Base-by-base conservation (phyloP, 192 early-diverging fungal species). In the Coemansia sp. region DNA sequence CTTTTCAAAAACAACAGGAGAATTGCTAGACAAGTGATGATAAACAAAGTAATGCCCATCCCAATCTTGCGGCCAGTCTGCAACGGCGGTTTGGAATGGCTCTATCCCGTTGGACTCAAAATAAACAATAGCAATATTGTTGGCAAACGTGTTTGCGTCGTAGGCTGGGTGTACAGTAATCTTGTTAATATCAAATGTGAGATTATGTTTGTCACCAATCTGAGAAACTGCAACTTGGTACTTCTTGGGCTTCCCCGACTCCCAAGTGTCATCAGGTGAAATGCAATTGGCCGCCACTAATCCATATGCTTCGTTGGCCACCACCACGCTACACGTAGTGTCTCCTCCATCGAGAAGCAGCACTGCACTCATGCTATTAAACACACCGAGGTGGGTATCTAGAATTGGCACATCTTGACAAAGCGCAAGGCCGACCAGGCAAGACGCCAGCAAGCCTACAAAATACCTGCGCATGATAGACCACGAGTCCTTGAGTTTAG, bases 201-300 rank as follows among this genome's bases (percentile, higher is more conserved):
- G 64, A 16, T 57, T 43, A 2, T 61, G 8, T n/a, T 55, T 27
- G 29, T 64, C 47, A 3, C 34, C 52, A 33, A 58, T 60, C 13
- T 69, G 33, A 15, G 68, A 65, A 27, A 70, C 16, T 0, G 15
- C 47, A 4, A 75, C 53, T 8, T 15, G 18, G 20, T 75, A 79
- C 7, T 10, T 27, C 5, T 53, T 57, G 27, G 10, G 44, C 7
- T 40, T 39, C 1, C 66, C 57, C 3, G 49, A 22, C 49, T 52
- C 49, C 49, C n/a, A 24, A 20, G n/a, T 22, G 18, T 10, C 22
- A 20, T 7, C 49, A 22, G 24, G n/a, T 7, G 49, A 50, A 20
- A 80, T n/a, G 18, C 78, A 80, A 33, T 68, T 71, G 3, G 78
- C 78, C 0, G 78, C 78, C 1, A 80, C 72, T 60, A 80, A 20